Percentiles rank a stretch among this genome's conserved stretches.
phyloP scores from a whole-genome alignment of 2,329 filamentous ascomycete genomes.

The Sclerotinia spermophila region DNA sequence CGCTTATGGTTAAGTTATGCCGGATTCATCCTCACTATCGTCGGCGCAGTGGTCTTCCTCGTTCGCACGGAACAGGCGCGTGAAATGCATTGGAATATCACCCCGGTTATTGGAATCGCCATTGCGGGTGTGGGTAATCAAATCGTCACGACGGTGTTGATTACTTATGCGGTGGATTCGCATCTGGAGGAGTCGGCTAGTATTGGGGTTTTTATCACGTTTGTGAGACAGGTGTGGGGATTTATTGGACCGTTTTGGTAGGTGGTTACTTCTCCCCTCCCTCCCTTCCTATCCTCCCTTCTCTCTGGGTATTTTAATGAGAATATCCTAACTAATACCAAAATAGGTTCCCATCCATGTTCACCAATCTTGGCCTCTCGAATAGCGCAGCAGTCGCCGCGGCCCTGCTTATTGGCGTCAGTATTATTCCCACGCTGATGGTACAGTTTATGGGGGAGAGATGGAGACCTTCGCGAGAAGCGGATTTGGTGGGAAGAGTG shows the following conservation, averaged over 20 bases:
- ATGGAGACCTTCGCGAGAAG: conserved; percentile 3
- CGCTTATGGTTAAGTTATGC: conserved; percentile 56
- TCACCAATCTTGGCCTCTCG: conserved; percentile 37
- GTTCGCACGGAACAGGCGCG: conserved; percentile 47
- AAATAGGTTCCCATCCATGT: conserved; percentile 41
- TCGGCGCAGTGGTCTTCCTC: conserved; percentile 52
- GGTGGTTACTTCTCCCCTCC: no score
- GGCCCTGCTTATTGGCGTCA: conserved; percentile 39
- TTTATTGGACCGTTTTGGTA: conserved; percentile 37
- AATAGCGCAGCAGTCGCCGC: conserved; percentile 39
- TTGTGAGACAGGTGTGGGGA: conserved; percentile 52
- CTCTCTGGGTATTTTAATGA: background rate
- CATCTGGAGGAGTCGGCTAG: conserved; percentile 50
- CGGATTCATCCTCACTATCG: conserved; percentile 48
- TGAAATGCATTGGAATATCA: conserved; percentile 50
- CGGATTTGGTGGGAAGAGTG: background rate
- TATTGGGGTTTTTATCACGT: conserved; percentile 56
- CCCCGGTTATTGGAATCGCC: conserved; percentile 51
- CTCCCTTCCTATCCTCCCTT: no score
- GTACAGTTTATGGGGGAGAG: conserved; percentile 33
- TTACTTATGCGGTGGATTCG: conserved; percentile 51
- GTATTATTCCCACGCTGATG: conserved; percentile 36
- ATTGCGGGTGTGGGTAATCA: conserved; percentile 54
- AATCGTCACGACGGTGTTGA: conserved; percentile 45
- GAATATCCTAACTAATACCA: background rate